Evolutionary conservation across 1,284 basidiomycete species (phyloP), one percentile per base, ranked within the genome.

Genomic region (Mycosarcoma maydis): DNA sequence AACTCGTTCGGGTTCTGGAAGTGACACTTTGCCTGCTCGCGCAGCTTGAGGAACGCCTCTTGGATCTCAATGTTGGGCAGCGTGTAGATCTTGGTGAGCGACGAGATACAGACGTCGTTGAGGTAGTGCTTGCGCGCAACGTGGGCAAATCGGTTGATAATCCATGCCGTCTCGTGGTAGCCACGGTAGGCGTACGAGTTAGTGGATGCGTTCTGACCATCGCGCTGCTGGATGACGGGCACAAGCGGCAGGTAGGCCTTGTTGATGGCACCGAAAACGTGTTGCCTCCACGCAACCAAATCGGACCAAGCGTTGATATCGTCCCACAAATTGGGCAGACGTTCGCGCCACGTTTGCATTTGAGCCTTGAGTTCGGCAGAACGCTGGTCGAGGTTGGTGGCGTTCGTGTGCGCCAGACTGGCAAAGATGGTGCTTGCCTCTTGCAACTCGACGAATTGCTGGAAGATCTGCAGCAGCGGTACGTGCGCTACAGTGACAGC

Each of bases 111-210:
- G 48, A 97, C 95, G 49, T 98, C 95, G 47, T 94, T 87, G 10
- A 99, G 86, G 66, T 95, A 92, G 80, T 99, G 96, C 84, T 98
- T 97, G 59, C 96, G 87, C 23, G 97, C 95, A 51, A 98, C 94
- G 82, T 98, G 96, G n/a, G 97, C 97, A 80, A 99, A 98, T 9
- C 96, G 90, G 82, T 99, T 99, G 85, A 98, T 98, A 82, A 98
- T 98, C 97, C 96, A 99, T 4, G 96, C 96, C 0, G 94, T 98
- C 85, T 98, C 96, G 81, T 99, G 97, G 82, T 93, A 98, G n/a
- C 96, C 97, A 51, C 97, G 88, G 83, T 94, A 98, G 5, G 95
- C 96, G 80, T 90, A 92, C 2, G 94, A 98, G 32, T 84, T 84
- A 24, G 84, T 84, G 27, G 73, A 75, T 7, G 76, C 76, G 38